Conservation (phyloP, 345 rosid species). For the Conringia planisiliqua region DNA sequence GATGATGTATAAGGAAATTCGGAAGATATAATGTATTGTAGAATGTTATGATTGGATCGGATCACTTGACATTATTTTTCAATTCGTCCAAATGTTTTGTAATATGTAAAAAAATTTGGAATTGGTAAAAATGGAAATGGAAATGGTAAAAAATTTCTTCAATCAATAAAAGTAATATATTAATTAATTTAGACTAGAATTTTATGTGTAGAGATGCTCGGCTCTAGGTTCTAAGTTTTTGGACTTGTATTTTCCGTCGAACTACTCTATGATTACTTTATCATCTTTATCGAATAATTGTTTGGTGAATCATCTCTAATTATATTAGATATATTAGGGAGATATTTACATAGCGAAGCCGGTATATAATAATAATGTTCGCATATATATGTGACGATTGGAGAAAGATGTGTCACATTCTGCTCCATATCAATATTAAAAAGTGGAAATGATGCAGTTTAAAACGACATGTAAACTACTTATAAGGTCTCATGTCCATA, state of each 20-base stretch:
- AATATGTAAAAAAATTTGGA: too few species aligned
- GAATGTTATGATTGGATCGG: not conserved
- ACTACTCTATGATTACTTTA: conserved; percentile 18
- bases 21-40: not conserved
- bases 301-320: conserved; percentile 14
- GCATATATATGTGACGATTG: not conserved
- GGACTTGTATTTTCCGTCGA: conserved; percentile 12
- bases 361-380: not conserved
- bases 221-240: conserved; percentile 12
- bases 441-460: not conserved
- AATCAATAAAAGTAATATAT: conserved; percentile 3
- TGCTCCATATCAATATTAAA: not conserved
- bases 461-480: not conserved
- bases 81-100: not conserved
- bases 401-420: conserved; percentile 17
- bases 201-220: not conserved
- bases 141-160: too few species aligned
- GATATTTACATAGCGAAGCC: not conserved
- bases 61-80: not conserved
- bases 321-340: not conserved
- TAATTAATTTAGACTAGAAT: not conserved
- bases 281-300: conserved; percentile 17
- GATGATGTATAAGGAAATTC: not conserved
- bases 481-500: too few species aligned
- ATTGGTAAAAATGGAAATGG: too few species aligned